Base-by-base conservation (phyloP, 176 grass and related monocot species). In the Pharus latifolius region DNA sequence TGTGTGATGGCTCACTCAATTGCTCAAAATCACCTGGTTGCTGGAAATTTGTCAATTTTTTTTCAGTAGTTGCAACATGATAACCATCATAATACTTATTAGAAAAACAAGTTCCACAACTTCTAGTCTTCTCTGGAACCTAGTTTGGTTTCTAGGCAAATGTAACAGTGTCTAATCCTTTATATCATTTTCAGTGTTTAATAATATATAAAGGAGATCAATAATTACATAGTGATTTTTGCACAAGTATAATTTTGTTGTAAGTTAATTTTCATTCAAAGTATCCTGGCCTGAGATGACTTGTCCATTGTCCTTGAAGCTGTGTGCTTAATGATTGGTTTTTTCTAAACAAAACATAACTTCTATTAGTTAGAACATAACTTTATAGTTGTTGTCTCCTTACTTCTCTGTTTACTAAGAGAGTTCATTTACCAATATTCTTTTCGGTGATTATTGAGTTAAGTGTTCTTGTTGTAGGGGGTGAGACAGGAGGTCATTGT, bases 401-500 rank as follows among this genome's bases (percentile, higher is more conserved):
- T 23, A 7, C 23, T 56, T 76, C 18, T 70, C 41, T 42, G 19
- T 55, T 38, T 32, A 69, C 12, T 62, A 15, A n/a, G 68, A 34
- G 48, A 6, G 35, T 46, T 23, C 14, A 34, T 54, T 8, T 37
- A 22, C 22, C 6, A 12, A 49, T 79, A 33, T 22, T 68, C n/a
- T 48, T 60, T 42, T 14, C 28, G 62, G 55, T 42, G 25, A 60
- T 54, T 66, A 22, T 74, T 50, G 25, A 51, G 46, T 61, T 62
- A 16, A 76, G 54, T 89, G 27, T 60, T 34, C 1, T 70, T 75
- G 27, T 28, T 80, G 34, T 77, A 99, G 96, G 96, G 59, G 63
- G 67, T 99, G 38, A 88, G 87, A 66, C 87, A 95, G 83, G 96
- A 99, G 71, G 63, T 99, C 38, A 84, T 99, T 57, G 72, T 95